These are phyloP conservation scores for Xylaria palmicola DNA, from an alignment of 495 filamentous ascomycete species.

Conservation along the genomic window DNA sequence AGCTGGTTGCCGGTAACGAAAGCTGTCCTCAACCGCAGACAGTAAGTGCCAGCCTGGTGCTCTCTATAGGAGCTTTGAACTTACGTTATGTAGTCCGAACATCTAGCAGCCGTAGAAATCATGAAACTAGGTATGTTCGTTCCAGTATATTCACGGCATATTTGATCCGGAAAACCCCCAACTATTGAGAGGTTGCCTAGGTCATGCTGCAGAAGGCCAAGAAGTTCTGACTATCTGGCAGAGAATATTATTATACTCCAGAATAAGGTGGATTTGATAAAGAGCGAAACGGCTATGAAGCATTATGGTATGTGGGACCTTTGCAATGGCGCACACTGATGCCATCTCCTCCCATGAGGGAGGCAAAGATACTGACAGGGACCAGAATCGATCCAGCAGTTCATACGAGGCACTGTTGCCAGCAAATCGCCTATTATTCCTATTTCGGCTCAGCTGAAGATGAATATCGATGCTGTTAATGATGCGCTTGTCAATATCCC, in stretches of 20 bases:
- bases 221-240: background rate
- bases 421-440: slow-evolving; percentile 96
- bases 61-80: background rate
- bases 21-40: slow-evolving; percentile 98
- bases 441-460: slow-evolving; percentile 97
- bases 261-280: slow-evolving; percentile 98
- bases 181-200: background rate
- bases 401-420: slow-evolving; percentile 95
- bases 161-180: background rate
- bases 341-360: background rate
- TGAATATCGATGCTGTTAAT: slow-evolving; percentile 98
- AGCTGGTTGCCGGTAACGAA: slow-evolving; percentile 86
- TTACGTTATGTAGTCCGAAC: slow-evolving; percentile 63
- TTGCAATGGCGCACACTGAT: background rate
- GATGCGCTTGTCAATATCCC: slow-evolving; percentile 92
- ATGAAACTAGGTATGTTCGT: slow-evolving; percentile 29
- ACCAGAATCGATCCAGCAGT: slow-evolving; percentile 84
- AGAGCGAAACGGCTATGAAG: slow-evolving; percentile 84
- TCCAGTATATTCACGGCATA: background rate
- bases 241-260: slow-evolving; percentile 97
- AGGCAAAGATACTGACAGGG: background rate
- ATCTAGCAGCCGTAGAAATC: slow-evolving; percentile 97
- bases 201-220: background rate
- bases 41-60: background rate
- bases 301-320: slow-evolving; percentile 57